Conservation (phyloP, 306 rosid species). For the Citrullus amarus region DNA sequence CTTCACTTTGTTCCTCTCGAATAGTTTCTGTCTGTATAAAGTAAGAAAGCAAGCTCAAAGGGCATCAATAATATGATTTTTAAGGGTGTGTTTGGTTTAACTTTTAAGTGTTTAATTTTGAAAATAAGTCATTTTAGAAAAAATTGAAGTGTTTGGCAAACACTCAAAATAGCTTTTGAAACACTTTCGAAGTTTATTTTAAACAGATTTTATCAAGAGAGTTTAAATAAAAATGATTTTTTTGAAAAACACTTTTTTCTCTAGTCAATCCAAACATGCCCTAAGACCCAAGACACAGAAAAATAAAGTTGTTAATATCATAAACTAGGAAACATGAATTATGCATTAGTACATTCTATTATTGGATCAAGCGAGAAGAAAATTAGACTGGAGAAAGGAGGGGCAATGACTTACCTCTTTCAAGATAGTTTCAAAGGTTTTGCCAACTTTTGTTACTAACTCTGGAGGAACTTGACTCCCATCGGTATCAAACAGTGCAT, state of each 20-base stretch:
- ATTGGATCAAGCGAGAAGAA: not conserved
- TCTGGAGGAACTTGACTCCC: conserved; percentile 69
- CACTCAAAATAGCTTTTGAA: too few relatives aligned
- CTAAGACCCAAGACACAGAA: not conserved
- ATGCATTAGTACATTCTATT: not conserved
- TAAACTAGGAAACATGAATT: not conserved
- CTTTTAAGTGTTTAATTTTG: too few relatives aligned
- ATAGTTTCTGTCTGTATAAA: conserved; percentile 55
- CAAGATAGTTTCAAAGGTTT: conserved; percentile 53
- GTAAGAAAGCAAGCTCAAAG: conserved; percentile 16
- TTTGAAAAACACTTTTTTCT: too few relatives aligned
- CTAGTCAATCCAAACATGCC: too few relatives aligned
- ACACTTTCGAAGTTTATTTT: too few relatives aligned
- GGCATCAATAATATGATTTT: conserved; percentile 10
- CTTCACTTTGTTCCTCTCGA: conserved; percentile 52
- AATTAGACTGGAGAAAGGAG: not conserved
- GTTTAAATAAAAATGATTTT: too few relatives aligned
- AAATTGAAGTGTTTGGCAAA: too few relatives aligned
- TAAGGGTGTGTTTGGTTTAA: not conserved
- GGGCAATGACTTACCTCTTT: conserved; percentile 30
- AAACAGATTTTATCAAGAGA: too few relatives aligned
- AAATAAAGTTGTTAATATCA: not conserved
- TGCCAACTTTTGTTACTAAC: conserved; percentile 56
- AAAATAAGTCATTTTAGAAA: too few relatives aligned
- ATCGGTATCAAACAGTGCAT: conserved; percentile 45